Evolutionary conservation across 1,284 basidiomycete species (phyloP), one percentile per base, ranked within the genome.

Genomic region (Sphaerobolus stellatus): DNA sequence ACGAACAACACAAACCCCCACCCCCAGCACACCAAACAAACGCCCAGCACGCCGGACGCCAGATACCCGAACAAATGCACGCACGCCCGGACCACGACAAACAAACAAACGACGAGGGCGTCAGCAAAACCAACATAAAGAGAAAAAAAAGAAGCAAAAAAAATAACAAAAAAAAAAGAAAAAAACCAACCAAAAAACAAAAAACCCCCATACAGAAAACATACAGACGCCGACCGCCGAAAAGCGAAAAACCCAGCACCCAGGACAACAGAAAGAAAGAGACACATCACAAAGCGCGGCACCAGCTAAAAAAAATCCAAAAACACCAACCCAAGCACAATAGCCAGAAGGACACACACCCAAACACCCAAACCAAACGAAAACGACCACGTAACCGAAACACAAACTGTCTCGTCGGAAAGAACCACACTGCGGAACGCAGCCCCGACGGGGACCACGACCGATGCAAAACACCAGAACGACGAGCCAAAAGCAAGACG

Each of bases 191-290:
- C 68, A 34, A 62, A 67, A 70, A 94, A 94, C 52, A 95, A 83
- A 41, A 92, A 83, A 71, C 90, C 84, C 28, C 92, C 93, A 59
- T 92, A 83, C 20, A 92, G 93, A 72, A 96, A 96, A 0, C 88
- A 90, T 34, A 92, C 92, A 33, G 80, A 79, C 7, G 92, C 83
- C 0, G 88, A 86, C 16, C 78, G 62, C 3, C 90, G 88, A 28
- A 90, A 78, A 52, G 89, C 81, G 63, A 84, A 82, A 72, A 83
- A 94, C 14, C 86, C 83, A 18, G 80, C 84, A 33, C 92, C 92
- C 60, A 90, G 78, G 50, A 96, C 81, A 47, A 96, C 70, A 48
- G 90, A 84, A 30, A 93, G 71, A 48, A 83, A 78, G 8, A 76
- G 76, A 2, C 79, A 77, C 40, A 88, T 70, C 2, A 75, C 69